Conservation (phyloP, 2,329 filamentous ascomycete species). For the Ophiostoma piceae region DNA sequence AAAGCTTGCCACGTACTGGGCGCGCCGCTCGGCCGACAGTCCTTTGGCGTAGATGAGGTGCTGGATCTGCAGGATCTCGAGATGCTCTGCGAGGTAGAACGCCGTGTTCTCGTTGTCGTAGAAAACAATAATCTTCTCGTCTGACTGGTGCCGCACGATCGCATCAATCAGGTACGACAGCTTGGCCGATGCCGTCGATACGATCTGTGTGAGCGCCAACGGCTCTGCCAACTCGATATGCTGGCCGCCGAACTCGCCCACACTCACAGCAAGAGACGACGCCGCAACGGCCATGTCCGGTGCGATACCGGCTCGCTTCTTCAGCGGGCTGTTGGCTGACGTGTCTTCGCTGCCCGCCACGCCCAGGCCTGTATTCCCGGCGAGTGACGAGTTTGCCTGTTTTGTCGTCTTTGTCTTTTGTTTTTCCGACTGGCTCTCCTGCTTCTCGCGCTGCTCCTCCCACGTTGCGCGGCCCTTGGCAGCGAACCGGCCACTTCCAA, state of each 20-base stretch:
- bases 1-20: slow-evolving; percentile 74
- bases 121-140: slow-evolving; percentile 87
- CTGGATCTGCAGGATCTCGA: slow-evolving; percentile 64
- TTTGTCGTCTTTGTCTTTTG: neutral
- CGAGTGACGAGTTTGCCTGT: neutral
- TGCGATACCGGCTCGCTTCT: slow-evolving; percentile 10
- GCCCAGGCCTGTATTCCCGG: neutral
- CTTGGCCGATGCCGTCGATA: slow-evolving; percentile 83
- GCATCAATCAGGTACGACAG: slow-evolving; percentile 76
- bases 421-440: neutral
- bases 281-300: neutral
- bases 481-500: slow-evolving; percentile 44
- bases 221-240: slow-evolving; percentile 38
- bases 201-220: slow-evolving; percentile 54
- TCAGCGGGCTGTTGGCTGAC: neutral
- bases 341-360: neutral
- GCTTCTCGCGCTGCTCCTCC: slow-evolving; percentile 14
- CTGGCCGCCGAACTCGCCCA: neutral
- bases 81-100: slow-evolving; percentile 74
- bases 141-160: slow-evolving; percentile 59
- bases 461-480: slow-evolving; percentile 32
- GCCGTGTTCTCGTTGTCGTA: slow-evolving; percentile 85
- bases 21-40: slow-evolving; percentile 56
- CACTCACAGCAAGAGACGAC: neutral
- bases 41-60: slow-evolving; percentile 64